A percentile compares a stretch with the other conserved stretches of the same genome.
Conservation (phyloP, 495 filamentous ascomycete species). For the Zalerion maritima region DNA sequence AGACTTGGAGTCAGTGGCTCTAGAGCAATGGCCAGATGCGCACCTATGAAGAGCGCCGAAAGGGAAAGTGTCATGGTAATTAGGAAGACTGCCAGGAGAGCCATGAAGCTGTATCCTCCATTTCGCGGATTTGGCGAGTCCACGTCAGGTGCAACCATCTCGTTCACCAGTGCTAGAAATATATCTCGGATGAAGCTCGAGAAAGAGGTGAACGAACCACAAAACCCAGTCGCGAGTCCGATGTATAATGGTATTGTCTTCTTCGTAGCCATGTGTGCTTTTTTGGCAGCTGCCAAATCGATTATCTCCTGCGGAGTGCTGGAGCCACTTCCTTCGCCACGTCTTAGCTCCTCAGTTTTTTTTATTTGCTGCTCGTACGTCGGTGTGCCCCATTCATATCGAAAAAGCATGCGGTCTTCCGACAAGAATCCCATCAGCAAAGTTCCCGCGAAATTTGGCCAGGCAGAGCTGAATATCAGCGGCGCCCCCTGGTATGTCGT, state of each 20-base stretch:
- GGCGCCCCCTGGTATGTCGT: conserved; percentile 71
- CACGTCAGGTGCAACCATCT: conserved; percentile 25
- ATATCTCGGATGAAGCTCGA: conserved; percentile 76
- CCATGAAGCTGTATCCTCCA: conserved; percentile 71
- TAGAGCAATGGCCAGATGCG: conserved; percentile 60
- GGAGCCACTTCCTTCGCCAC: conserved; percentile 18
- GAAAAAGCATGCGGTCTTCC: conserved; percentile 68
- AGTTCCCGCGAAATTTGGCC: conserved; percentile 83
- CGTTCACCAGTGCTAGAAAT: conserved; percentile 75
- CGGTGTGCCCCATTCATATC: conserved; percentile 42
- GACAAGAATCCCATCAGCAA: conserved; percentile 74
- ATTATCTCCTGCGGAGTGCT: conserved; percentile 8
- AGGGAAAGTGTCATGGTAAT: conserved; percentile 54
- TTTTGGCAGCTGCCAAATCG: conserved; percentile 27
- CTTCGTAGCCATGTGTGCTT: conserved; percentile 44
- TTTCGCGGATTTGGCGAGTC: conserved; percentile 32
- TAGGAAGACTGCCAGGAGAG: conserved; percentile 55
- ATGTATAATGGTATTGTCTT: conserved; percentile 84
- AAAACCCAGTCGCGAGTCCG: conserved; percentile 85
- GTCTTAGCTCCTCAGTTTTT: conserved; percentile 13
- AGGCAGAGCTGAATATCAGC: conserved; percentile 57
- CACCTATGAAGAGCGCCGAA: conserved; percentile 53
- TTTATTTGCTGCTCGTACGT: conserved; percentile 17
- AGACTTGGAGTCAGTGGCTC: conserved; percentile 41
- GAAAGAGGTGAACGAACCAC: conserved; percentile 85